Evolutionary conservation across 345 rosid species (phyloP), one percentile per base, ranked within the genome.

Genomic region (Citrus glauca): DNA sequence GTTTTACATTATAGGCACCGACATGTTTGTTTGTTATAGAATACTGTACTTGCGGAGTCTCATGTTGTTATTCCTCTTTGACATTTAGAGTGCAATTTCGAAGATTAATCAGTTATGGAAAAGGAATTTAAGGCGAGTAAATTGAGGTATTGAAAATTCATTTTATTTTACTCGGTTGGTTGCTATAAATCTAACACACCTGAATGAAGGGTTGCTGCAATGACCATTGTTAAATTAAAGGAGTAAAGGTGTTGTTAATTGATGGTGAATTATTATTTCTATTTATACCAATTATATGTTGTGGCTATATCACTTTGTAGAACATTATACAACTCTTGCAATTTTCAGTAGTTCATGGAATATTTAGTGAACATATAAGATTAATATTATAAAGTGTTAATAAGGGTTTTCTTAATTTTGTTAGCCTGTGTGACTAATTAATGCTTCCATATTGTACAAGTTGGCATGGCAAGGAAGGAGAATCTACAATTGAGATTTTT

Each of bases 81-180:
- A 28, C 68, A 9, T 74, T 37, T 69, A 90, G 93, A 90, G 89
- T 80, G 86, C 90, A 7, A 87, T 88, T 72, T 90, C 90, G 79
- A 10, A 40, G 13, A 40, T 2, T 90, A 88, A 80, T 90, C 91
- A 22, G 86, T 88, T 38, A 86, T 90, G 13, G 91, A 88, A 77
- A 91, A 90, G 85, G 91, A 90, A 72, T 90, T 90, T 80, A 90
- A 90, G 84, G 90, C 91, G 13, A 90, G 83, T 53, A 91, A 85
- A 90, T 88, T 11, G 93, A 90, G 93, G 91, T 90, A 88, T 20
- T 66, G n/a, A 24, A 35, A 20, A 37, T 64, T 28, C 30, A 3
- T 37, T 60, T 65, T 61, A 9, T 59, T 66, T 28, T 55, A 19
- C 37, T 61, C 25, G n/a, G 22, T 69, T n/a, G 53, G 10, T 22